Base-by-base conservation (phyloP, 495 filamentous ascomycete genomes). In the Rusavskia elegans region DNA sequence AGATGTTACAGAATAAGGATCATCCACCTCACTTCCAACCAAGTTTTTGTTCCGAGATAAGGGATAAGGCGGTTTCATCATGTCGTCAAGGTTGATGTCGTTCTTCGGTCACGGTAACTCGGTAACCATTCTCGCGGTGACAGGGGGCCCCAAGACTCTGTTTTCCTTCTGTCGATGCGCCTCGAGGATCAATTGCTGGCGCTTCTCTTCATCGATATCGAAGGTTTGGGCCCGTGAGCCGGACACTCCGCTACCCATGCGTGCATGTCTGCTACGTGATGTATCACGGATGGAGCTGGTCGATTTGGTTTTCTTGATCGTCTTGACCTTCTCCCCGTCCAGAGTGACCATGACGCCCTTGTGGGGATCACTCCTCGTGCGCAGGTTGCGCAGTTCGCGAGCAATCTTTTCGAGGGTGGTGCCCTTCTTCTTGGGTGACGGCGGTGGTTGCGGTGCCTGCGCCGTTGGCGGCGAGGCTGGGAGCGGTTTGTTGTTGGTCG, bases 381-480 rank as follows among this genome's bases (percentile, higher is more conserved):
- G 64, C 19, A 74, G 56, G 36, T 72, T 76, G 45, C 71, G 71
- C 48, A 84, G 58, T 53, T 81, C 77, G 27, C 73, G 70, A 2
- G 74, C 72, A 36, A 84, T 71, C 49, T 73, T 72, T 59, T 83
- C 80, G 16, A 84, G 64, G 17, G 74, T 66, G 27, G 74, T 79
- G 32, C 71, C 68, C 27, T 64, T 59, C 54, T 67, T 72, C 20
- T 57, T 61, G 10, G 56, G 55, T 36, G 56, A 52, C 42, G 48
- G 58, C 53, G 57, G 73, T 64, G 44, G 20, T 46, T 46, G 44
- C 6, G 44, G 23, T 48, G 49, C 48, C n/a, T 53, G 56, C 32
- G 56, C 55, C 17, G 50, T 54, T 35, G 53, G 57, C 10, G 56
- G 70, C 42, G 64, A 71, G n/a, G 44, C 57, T 3, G 64, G 57